Base-by-base conservation (phyloP, 1,284 basidiomycete genomes). In the Xerocomus minutiporus region DNA sequence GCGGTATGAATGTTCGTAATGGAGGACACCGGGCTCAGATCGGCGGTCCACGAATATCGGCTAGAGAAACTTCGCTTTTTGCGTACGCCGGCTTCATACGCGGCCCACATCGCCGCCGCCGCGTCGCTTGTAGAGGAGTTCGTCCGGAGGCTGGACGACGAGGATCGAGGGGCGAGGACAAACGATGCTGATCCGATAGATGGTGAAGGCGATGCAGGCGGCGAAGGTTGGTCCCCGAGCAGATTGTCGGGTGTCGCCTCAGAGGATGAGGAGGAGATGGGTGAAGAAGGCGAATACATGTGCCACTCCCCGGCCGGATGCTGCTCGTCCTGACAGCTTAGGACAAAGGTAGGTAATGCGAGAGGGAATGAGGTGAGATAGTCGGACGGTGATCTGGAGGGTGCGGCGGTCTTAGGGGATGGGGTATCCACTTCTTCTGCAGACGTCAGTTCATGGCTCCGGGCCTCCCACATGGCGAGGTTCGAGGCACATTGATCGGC, bases 401-500 rank as follows among this genome's bases (percentile, higher is more conserved):
- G 72, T 26, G 51, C 36, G 20, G 42, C 34, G 13, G 53, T 35
- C 53, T 47, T 42, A 32, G 52, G 52, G 1, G 43, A 51, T 7
- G 54, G 41, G 2, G 51, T 42, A 15, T 46, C 43, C n/a, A 23
- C 56, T 13, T 58, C 58, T 35, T 53, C 56, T 41, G 54, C 34
- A 51, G 63, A 58, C 17, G 40, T 57, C 50, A 88, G 70, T 29
- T 73, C 68, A 9, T 71, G 72, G 35, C 75, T 66, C 7, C 82
- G 79, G 13, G 71, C 70, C 59, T 79, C 72, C 91, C 91, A 93
- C 46, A 79, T 70, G 17, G 72, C 67, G 13, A 88, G 73, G 64
- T 93, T 93, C 43, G 72, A 70, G 29, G 75, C 70, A 65, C 88
- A 90, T 56, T 84, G 80, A 26, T 76, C 71, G 1, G 81, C 79